A percentile compares a stretch with the other conserved stretches of the same genome.
These are phyloP conservation scores for Persicaria maculosa DNA, from an alignment of 148 eudicot genomes.

Conservation along the genomic window DNA sequence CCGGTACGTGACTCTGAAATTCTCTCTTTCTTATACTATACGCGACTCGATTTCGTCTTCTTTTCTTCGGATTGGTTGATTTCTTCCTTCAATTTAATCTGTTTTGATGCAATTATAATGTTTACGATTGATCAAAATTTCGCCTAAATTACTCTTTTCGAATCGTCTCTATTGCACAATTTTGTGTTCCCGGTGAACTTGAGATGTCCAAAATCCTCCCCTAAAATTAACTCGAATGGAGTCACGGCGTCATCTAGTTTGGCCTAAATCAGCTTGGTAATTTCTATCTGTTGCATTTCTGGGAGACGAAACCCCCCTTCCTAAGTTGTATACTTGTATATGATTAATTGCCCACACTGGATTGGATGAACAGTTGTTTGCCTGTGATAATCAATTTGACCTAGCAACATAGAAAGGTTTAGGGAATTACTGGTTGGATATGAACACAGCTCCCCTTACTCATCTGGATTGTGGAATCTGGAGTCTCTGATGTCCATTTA, in stretches of 20 bases:
- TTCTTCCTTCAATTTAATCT: neutral
- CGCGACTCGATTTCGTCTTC: neutral
- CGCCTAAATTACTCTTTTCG: neutral
- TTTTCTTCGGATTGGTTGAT: neutral
- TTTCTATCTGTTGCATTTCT: neutral
- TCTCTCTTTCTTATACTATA: neutral
- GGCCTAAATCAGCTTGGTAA: neutral
- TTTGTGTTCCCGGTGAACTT: neutral
- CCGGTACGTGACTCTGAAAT: conserved; percentile 1
- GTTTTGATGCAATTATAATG: neutral
- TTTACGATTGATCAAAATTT: neutral
- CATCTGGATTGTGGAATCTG: neutral
- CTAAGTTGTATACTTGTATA: neutral
- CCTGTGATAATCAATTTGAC: neutral
- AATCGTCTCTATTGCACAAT: neutral
- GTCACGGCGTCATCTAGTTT: neutral
- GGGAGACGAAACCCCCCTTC: neutral
- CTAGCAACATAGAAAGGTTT: neutral
- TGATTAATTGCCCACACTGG: neutral
- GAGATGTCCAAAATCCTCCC: neutral
- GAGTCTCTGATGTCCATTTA: neutral
- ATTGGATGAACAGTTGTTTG: neutral
- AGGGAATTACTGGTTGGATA: neutral
- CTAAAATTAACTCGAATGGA: neutral
- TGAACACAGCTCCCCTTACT: neutral